Percentiles rank a stretch among this genome's conserved stretches.
These are phyloP conservation scores for Didymella pinodella DNA, from an alignment of 2,329 filamentous ascomycete genomes.

Conservation along the genomic window DNA sequence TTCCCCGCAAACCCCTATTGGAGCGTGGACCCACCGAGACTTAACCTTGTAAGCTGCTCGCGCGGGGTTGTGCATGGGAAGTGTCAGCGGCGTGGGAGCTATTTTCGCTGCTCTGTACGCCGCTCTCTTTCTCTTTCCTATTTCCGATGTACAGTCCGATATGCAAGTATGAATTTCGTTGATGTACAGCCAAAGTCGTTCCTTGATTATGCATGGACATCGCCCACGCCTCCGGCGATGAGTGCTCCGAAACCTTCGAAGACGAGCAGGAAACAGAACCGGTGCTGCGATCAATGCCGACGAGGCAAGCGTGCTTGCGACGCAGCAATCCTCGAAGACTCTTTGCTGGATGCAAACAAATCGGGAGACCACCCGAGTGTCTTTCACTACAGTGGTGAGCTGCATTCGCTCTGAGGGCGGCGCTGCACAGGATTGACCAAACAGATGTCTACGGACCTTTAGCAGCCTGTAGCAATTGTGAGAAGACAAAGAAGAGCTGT, in stretches of 20 bases:
- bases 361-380: conserved; percentile 35
- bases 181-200: conserved; percentile 49
- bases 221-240: conserved; percentile 36
- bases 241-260: conserved; percentile 40
- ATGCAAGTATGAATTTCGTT: conserved; percentile 47
- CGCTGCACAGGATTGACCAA: conserved; percentile 27
- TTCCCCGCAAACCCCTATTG: conserved; percentile 41
- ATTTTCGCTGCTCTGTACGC: conserved; percentile 22
- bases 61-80: conserved; percentile 42
- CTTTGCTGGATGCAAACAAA: conserved; percentile 38
- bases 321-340: conserved; percentile 49
- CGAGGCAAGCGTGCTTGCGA: conserved; percentile 58
- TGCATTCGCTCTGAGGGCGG: conserved; percentile 1
- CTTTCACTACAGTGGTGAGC: conserved; percentile 49
- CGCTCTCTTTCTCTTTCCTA: conserved; percentile 37
- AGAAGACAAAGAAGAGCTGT: conserved; percentile 55
- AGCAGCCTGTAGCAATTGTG: conserved; percentile 54
- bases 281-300: conserved; percentile 58
- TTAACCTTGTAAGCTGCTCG: conserved; percentile 14
- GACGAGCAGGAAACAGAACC: conserved; percentile 52
- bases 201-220: conserved; percentile 49
- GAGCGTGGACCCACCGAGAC: conserved; percentile 29
- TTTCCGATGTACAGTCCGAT: conserved; percentile 39
- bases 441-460: conserved; percentile 47
- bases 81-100: conserved; percentile 28